phyloP scores from a whole-genome alignment of 495 filamentous ascomycete species.

The Penicillium steckii region DNA sequence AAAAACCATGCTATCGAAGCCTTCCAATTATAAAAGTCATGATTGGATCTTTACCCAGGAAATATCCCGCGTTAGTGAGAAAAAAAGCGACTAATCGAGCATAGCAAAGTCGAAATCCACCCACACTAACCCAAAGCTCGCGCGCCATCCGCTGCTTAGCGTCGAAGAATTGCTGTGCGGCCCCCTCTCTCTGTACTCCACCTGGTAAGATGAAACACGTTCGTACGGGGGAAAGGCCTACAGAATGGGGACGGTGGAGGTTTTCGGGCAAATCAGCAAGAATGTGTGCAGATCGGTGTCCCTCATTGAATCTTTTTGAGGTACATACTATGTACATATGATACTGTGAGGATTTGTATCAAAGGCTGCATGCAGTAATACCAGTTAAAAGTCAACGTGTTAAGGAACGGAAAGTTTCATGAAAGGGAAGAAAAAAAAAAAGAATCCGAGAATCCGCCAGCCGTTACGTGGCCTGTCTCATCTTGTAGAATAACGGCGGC shows the following conservation, averaged over 20 bases:
- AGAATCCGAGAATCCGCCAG: background rate
- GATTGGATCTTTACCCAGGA: constrained; percentile 3
- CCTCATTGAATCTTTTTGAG: background rate
- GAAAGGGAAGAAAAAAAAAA: background rate
- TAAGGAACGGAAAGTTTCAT: no score
- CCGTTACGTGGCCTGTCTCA: background rate
- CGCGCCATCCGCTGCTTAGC: constrained; percentile 17
- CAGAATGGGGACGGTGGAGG: constrained; percentile 1
- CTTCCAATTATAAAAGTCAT: background rate
- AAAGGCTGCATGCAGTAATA: no score
- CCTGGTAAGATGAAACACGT: constrained; percentile 10
- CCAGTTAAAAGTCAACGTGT: background rate
- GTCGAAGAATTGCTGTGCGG: background rate
- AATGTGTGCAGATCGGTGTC: constrained; percentile 23
- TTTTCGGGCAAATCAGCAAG: constrained; percentile 18
- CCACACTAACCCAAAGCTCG: constrained; percentile 15
- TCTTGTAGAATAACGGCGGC: background rate
- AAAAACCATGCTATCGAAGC: background rate
- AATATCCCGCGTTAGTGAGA: constrained; percentile 13
- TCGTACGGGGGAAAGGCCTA: constrained; percentile 11
- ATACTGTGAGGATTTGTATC: no score
- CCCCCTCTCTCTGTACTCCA: constrained; percentile 8
- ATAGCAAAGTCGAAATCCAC: constrained; percentile 3
- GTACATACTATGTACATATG: constrained; percentile 6
- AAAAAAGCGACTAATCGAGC: constrained; percentile 10